A percentile compares a stretch with the other conserved stretches of the same genome.
Evolutionary conservation across 306 rosid genomes (phyloP).

Genomic region (Pterocarpus macrocarpus): DNA sequence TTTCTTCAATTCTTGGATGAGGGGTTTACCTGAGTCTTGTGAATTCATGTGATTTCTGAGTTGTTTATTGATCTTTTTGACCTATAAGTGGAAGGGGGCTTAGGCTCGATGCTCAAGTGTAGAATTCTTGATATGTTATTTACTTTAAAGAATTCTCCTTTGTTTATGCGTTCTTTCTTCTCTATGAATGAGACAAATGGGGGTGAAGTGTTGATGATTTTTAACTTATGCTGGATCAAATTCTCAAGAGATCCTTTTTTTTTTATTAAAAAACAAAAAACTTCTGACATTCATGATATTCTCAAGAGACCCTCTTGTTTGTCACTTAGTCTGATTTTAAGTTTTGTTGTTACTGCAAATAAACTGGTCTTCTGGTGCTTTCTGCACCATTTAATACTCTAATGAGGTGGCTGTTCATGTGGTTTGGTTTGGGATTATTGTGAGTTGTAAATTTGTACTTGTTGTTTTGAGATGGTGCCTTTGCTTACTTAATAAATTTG

Average conservation of each 20-base stretch:
- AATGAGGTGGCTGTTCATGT: not conserved
- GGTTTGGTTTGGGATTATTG: constrained; percentile 4
- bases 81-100: not conserved
- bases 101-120: not conserved
- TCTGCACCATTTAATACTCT: not conserved
- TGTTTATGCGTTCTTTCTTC: not conserved
- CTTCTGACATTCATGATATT: not conserved
- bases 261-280: not conserved
- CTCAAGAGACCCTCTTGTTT: not conserved
- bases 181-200: not conserved
- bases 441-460: not conserved
- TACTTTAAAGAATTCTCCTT: too few species aligned
- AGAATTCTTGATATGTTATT: not conserved
- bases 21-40: not conserved
- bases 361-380: not conserved
- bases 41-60: not conserved
- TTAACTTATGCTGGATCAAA: not conserved
- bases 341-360: not conserved
- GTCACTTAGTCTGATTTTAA: not conserved
- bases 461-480: not conserved
- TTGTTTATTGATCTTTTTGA: not conserved
- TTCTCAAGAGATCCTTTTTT: not conserved
- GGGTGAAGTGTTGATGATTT: not conserved
- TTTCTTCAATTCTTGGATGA: constrained; percentile 2
- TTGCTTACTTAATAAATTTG: not conserved